These are phyloP conservation scores for Fusarium citri DNA, from an alignment of 2,329 filamentous ascomycete genomes.

Conservation along the genomic window DNA sequence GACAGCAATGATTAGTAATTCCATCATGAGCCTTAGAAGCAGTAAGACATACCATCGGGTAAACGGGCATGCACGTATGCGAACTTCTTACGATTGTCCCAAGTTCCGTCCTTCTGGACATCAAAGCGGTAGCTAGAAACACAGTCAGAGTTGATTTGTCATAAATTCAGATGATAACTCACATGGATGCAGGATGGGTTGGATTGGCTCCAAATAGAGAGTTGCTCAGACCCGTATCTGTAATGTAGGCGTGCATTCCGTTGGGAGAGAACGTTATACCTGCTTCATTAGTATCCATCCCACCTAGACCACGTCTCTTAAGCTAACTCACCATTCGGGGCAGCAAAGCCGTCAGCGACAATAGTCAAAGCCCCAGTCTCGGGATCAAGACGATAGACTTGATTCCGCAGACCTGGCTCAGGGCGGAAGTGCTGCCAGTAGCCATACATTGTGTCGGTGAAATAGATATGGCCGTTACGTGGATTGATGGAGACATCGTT, in stretches of 20 bases:
- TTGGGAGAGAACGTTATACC: slow-evolving; percentile 68
- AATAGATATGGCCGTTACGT: slow-evolving; percentile 69
- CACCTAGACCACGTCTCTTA: fast-evolving
- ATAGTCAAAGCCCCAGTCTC: slow-evolving; percentile 62
- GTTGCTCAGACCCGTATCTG: slow-evolving; percentile 64
- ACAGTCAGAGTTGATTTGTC: neutral
- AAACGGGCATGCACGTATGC: slow-evolving; percentile 65
- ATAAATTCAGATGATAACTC: slow-evolving; percentile 25
- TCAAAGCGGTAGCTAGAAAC: slow-evolving; percentile 58
- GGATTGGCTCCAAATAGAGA: slow-evolving; percentile 57
- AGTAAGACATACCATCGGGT: slow-evolving; percentile 63
- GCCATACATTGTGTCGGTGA: slow-evolving; percentile 72
- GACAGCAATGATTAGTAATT: neutral
- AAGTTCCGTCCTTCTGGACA: slow-evolving; percentile 59
- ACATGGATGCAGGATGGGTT: slow-evolving; percentile 61
- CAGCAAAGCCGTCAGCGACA: slow-evolving; percentile 67
- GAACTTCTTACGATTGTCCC: slow-evolving; percentile 64
- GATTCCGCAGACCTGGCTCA: slow-evolving; percentile 63
- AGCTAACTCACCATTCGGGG: slow-evolving; percentile 61
- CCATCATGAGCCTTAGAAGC: fast-evolving
- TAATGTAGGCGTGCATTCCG: slow-evolving; percentile 64
- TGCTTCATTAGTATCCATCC: slow-evolving; percentile 22
- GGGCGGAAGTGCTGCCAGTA: slow-evolving; percentile 69
- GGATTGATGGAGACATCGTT: slow-evolving; percentile 69
- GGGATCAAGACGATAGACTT: slow-evolving; percentile 69